A percentile compares a stretch with the other conserved stretches of the same genome.
Evolutionary conservation across 345 rosid species (phyloP).

Genomic region (Dipteronia dyeriana): DNA sequence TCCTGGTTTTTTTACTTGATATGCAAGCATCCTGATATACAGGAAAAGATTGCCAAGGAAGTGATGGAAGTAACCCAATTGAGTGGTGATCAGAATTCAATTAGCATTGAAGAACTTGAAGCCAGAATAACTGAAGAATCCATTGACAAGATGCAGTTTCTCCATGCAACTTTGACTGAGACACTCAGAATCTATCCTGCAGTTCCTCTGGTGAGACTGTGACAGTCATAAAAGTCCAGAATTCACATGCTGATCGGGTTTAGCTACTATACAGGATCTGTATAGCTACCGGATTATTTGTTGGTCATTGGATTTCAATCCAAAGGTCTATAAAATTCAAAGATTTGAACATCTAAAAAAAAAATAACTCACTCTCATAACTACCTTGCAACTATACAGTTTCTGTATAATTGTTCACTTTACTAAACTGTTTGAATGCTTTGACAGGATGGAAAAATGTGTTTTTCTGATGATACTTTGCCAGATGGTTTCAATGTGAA

Average conservation of each 20-base stretch:
- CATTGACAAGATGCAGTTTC: slow-evolving; percentile 30
- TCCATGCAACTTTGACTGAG: slow-evolving; percentile 35
- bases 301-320: too few relatives aligned
- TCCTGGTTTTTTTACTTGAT: slow-evolving; percentile 40
- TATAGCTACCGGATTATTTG: too few relatives aligned
- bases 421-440: not conserved
- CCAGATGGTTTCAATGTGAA: slow-evolving; percentile 31
- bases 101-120: slow-evolving; percentile 17
- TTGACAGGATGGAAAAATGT: slow-evolving; percentile 25
- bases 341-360: too few relatives aligned
- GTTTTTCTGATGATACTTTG: slow-evolving; percentile 20
- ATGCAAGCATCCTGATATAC: slow-evolving; percentile 26
- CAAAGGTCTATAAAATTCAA: too few relatives aligned
- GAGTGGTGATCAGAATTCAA: not conserved
- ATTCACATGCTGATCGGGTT: too few relatives aligned
- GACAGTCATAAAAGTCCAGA: too few relatives aligned
- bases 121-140: slow-evolving; percentile 24
- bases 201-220: slow-evolving; percentile 24
- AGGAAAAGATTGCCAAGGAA: slow-evolving; percentile 26
- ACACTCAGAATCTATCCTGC: slow-evolving; percentile 38
- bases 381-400: too few relatives aligned
- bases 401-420: too few relatives aligned
- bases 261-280: too few relatives aligned
- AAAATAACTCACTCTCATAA: too few relatives aligned
- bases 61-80: slow-evolving; percentile 20